Percentiles rank a stretch among this genome's conserved stretches.
Evolutionary conservation across 768 basidiomycete genomes (phyloP).

Genomic region (Rhizopogon vesiculosus): DNA sequence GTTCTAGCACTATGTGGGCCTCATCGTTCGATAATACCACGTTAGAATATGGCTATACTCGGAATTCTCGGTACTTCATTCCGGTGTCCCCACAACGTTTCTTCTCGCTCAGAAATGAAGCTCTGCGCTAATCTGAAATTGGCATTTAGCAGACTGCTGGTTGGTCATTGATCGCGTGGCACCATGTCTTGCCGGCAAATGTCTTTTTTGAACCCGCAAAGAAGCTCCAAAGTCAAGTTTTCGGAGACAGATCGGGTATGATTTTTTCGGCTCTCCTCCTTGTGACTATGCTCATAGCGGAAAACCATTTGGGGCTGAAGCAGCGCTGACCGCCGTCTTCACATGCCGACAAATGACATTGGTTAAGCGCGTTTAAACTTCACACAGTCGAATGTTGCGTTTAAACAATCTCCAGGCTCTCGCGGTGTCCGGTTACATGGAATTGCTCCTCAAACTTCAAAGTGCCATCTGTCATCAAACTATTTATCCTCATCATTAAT

Average conservation of each 20-base stretch:
- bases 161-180: background rate
- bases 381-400: background rate
- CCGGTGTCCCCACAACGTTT: background rate
- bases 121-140: background rate
- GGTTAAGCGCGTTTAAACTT: background rate
- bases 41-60: background rate
- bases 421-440: background rate
- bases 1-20: background rate
- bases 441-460: background rate
- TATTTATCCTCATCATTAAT: background rate
- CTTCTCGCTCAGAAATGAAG: conserved; percentile 6
- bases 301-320: background rate
- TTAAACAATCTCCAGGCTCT: no score
- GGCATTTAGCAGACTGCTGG: background rate
- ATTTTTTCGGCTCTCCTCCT: background rate
- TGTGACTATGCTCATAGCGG: background rate
- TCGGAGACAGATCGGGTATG: background rate
- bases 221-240: background rate
- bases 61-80: background rate
- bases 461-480: background rate
- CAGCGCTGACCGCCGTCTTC: background rate
- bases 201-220: background rate
- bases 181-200: background rate
- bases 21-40: no score
- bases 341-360: background rate